Evolutionary conservation across 345 rosid genomes (phyloP), one percentile per base, ranked within the genome.

Genomic region (Eucalyptus pauciflora): DNA sequence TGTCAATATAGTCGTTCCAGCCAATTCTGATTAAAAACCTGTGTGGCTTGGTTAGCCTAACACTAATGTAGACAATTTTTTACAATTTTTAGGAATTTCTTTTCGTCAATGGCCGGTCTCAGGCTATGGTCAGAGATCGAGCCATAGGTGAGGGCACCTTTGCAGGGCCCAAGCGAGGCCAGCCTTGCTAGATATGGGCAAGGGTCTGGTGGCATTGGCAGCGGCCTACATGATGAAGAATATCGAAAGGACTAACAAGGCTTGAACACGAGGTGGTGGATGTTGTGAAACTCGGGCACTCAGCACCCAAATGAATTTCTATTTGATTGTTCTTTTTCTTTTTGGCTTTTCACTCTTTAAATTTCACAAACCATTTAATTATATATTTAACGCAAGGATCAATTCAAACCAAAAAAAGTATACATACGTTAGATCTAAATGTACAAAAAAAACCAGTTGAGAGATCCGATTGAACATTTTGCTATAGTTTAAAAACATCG

Each of bases 61-160:
- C 6, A 56, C 6, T 56, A 25, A 56, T 9, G 13, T 56, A 1
- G 62, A 56, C 29, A 56, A 9, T 22, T 22, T 56, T 13, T 56
- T 56, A 9, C 5, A 56, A 10, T 10, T 56, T 24, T 22, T 56
- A 56, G 27, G 62, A 24, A 22, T 4, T 56, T 56, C 8, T 56
- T 56, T 56, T 56, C 3, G 29, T 2, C 6, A 1, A 24, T 56
- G 13, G 29, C 6, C 0, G 2, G 6, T 56, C 29, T 56, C 62
- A 56, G 0, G 62, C 13, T 4, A 22, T 56, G 6, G 29, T 1
- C 13, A 1, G 4, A 56, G 62, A 24, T 56, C 1, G 16, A 13
- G 13, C 29, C 62, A 56, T 24, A 56, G 6, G 62, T 9, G 62
- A 22, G 62, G 27, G 13, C 20, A 51, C 54, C 4, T 51, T 51